Evolutionary conservation across 108 stramenopile genomes (phyloP), one percentile per base, ranked within the genome.

Genomic region (Cyclotella cryptica): DNA sequence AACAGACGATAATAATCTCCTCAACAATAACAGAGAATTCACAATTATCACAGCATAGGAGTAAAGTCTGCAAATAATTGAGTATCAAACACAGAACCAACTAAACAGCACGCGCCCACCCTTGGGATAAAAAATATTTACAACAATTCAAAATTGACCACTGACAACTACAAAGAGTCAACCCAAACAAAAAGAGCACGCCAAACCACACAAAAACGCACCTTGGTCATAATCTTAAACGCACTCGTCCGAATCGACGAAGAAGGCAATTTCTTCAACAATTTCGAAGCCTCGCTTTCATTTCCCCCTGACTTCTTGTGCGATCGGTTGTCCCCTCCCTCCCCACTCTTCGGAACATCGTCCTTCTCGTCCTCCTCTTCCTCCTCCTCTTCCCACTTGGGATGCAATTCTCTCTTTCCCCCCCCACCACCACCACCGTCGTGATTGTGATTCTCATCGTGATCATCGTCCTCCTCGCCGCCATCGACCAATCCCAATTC

Each of bases 401-500:
- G 60, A 9, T 52, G 65, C 21, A 40, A 7, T 15, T 55, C 60
- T n/a, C 35, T 61, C 60, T 61, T 61, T 35, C 19, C 60, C 6
- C 45, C 60, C 5, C 46, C n/a, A 21, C 42, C 53, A 19, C 29
- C 40, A 6, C 40, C 64, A 18, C 30, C 80, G 52, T 52, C 55
- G n/a, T 28, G 22, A 24, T 64, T 28, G 21, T 35, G 49, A 18
- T 29, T 51, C 21, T 29, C 54, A 8, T 69, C 44, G 29, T 62
- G 52, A 57, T 69, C n/a, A n/a, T 47, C 47, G 15, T 19, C 27
- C 6, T 55, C n/a, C 22, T 35, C 22, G 22, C 11, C 46, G 39
- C 13, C 75, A 46, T 65, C 58, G 41, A 90, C 85, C 61, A 92
- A 75, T 2, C 93, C 91, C 44, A 91, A 64, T 46, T 91, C 87